Evolutionary conservation across 2,329 filamentous ascomycete species (phyloP).

Genomic region (Zarea fungicola): DNA sequence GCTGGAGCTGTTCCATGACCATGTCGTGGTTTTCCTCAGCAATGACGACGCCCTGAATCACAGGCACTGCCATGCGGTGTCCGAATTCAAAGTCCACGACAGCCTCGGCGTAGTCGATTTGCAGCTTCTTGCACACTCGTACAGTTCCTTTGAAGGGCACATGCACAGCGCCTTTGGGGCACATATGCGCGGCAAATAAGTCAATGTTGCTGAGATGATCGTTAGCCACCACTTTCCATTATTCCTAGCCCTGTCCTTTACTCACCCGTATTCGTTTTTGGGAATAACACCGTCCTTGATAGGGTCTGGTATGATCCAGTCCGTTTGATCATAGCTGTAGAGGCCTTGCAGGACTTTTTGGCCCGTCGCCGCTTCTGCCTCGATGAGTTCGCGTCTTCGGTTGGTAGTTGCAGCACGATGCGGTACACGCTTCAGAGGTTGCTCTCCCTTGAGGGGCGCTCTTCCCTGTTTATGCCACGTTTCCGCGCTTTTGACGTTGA

Average conservation of each 20-base stretch:
- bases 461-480: conserved; percentile 98
- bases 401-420: conserved; percentile 87
- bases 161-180: conserved; percentile 76
- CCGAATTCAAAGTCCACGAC: conserved; percentile 97
- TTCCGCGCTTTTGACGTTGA: conserved; percentile 83
- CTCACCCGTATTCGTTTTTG: conserved; percentile 78
- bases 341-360: conserved; percentile 82
- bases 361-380: conserved; percentile 72
- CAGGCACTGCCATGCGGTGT: conserved; percentile 85
- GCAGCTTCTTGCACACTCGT: conserved; percentile 75
- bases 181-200: conserved; percentile 90
- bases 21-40: conserved; percentile 71
- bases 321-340: conserved; percentile 79
- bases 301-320: conserved; percentile 89
- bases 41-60: conserved; percentile 85
- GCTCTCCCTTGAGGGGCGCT: conserved; percentile 62
- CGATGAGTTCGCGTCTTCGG: conserved; percentile 81
- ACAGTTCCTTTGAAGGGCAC: conserved; percentile 72
- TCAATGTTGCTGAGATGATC: conserved; percentile 66
- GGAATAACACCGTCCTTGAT: conserved; percentile 83
- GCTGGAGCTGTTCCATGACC: conserved; percentile 73
- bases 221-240: conserved; percentile 15
- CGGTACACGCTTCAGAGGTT: conserved; percentile 79
- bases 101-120: conserved; percentile 87
- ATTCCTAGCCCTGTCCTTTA: neutral